These are phyloP conservation scores for Exophiala dermatitidis DNA, from an alignment of 2,329 filamentous ascomycete species.

Conservation along the genomic window DNA sequence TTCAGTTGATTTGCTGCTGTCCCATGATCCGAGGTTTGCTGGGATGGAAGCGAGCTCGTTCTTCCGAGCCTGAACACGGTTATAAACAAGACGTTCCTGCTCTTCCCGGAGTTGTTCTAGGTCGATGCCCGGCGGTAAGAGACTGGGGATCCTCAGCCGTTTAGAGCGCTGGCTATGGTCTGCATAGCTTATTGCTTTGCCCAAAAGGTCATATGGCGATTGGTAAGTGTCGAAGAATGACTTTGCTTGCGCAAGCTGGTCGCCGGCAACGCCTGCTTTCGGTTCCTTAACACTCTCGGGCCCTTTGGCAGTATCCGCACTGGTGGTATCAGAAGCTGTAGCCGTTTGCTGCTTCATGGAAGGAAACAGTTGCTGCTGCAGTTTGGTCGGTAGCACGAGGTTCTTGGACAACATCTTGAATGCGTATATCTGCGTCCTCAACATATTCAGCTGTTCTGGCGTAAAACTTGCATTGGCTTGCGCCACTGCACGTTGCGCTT, in stretches of 20 bases:
- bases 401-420: slow-evolving; percentile 90
- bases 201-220: slow-evolving; percentile 58
- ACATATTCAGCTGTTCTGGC: slow-evolving; percentile 66
- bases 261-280: slow-evolving; percentile 27
- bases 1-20: slow-evolving; percentile 63
- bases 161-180: slow-evolving; percentile 70
- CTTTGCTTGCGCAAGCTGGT: slow-evolving; percentile 27
- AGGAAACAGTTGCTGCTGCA: slow-evolving; percentile 73
- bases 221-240: slow-evolving; percentile 64
- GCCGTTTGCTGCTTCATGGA: slow-evolving; percentile 44
- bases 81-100: slow-evolving; percentile 80
- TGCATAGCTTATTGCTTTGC: slow-evolving; percentile 63
- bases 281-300: slow-evolving; percentile 30
- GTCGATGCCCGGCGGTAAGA: slow-evolving; percentile 84
- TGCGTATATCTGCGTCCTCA: slow-evolving; percentile 80
- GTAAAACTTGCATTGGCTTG: slow-evolving; percentile 55
- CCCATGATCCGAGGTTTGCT: slow-evolving; percentile 81
- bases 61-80: slow-evolving; percentile 78
- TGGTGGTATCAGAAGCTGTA: slow-evolving; percentile 26
- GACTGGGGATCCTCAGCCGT: slow-evolving; percentile 72
- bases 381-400: slow-evolving; percentile 64
- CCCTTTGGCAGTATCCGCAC: slow-evolving; percentile 32
- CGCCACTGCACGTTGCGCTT: slow-evolving; percentile 26
- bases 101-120: slow-evolving; percentile 79
- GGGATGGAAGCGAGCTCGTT: slow-evolving; percentile 75